Conservation (phyloP, 257 asterid species). For the Gynochthodes officinalis region DNA sequence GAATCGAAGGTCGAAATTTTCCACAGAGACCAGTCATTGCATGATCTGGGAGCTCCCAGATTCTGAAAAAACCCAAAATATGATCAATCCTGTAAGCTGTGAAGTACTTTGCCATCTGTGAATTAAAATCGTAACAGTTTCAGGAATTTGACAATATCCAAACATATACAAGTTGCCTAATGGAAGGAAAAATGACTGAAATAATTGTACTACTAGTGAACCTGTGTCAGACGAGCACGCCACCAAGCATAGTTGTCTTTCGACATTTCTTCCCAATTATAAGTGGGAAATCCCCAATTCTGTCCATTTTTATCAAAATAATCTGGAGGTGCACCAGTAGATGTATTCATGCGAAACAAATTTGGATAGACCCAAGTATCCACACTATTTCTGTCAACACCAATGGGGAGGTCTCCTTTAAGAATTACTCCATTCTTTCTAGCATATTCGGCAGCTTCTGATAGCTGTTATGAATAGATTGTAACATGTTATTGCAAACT, state of each 20-base stretch:
- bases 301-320: conserved; percentile 97
- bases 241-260: conserved; percentile 98
- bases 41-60: conserved; percentile 99
- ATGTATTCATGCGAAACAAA: conserved; percentile 91
- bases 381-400: conserved; percentile 90
- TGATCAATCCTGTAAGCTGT: conserved; percentile 97
- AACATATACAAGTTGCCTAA: neutral
- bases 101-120: conserved; percentile 94
- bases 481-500: conserved; percentile 11
- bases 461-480: conserved; percentile 45
- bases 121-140: conserved; percentile 6
- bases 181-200: conserved; percentile 3
- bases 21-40: conserved; percentile 97
- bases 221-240: conserved; percentile 97
- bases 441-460: conserved; percentile 93
- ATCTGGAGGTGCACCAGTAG: conserved; percentile 99
- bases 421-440: conserved; percentile 76
- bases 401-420: conserved; percentile 98
- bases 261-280: conserved; percentile 99
- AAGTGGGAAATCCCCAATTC: conserved; percentile 99
- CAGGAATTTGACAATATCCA: conserved; percentile 6
- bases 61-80: conserved; percentile 88
- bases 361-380: conserved; percentile 97
- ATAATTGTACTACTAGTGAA: conserved; percentile 19
- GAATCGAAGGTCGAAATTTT: conserved; percentile 90